Conservation (phyloP, 2,329 filamentous ascomycete genomes). For the Mollisia scopiformis region DNA sequence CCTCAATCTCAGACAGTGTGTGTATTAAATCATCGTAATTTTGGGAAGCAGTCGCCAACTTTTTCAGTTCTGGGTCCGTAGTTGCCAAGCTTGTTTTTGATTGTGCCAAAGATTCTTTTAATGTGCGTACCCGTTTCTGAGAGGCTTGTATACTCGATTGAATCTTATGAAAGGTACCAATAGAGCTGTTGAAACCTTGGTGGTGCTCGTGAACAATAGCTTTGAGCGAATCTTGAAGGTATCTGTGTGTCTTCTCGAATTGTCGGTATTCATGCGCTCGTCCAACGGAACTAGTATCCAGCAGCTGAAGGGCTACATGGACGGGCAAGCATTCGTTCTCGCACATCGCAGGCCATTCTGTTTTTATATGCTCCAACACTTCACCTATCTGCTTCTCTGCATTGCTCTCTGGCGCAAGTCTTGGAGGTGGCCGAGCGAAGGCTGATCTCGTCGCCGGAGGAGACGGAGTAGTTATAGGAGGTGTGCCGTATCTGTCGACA, state of each 20-base stretch:
- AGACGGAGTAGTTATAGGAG: conserved; percentile 24
- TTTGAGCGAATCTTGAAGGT: conserved; percentile 91
- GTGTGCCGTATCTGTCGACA: conserved; percentile 32
- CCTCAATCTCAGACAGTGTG: conserved; percentile 81
- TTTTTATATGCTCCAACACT: conserved; percentile 80
- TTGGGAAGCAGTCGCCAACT: conserved; percentile 83
- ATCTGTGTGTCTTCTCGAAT: conserved; percentile 81
- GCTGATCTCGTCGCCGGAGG: conserved; percentile 25
- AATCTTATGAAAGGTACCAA: conserved; percentile 98
- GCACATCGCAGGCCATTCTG: conserved; percentile 92
- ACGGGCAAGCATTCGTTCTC: conserved; percentile 88
- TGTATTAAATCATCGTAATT: conserved; percentile 90
- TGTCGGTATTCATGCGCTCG: conserved; percentile 85
- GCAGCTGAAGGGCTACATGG: conserved; percentile 90
- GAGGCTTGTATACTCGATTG: conserved; percentile 89
- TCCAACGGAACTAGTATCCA: conserved; percentile 92
- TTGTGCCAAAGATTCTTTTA: conserved; percentile 81
- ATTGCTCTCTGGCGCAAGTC: conserved; percentile 30
- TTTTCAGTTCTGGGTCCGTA: conserved; percentile 89
- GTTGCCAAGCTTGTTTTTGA: conserved; percentile 82
- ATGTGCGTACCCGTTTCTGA: conserved; percentile 78
- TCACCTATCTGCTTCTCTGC: conserved; percentile 36
- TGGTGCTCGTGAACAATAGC: conserved; percentile 98
- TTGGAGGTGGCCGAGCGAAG: conserved; percentile 24
- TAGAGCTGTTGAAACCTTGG: conserved; percentile 98